phyloP scores from a whole-genome alignment of 805 yeast species.

The Candida railenensis region DNA sequence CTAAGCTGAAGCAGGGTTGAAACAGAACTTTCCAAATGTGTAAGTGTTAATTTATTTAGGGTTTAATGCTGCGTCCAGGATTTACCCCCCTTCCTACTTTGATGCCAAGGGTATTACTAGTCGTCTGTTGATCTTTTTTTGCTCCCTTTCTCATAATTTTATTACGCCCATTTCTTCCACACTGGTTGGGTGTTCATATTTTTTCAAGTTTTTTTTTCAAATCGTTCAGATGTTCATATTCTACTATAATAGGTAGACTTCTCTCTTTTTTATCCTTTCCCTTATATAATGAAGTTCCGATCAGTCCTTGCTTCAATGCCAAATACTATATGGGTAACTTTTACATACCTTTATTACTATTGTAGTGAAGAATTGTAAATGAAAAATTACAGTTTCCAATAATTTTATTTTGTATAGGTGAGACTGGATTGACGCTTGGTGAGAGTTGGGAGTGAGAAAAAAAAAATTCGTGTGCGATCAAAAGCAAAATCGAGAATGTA shows the following conservation, averaged over 20 bases:
- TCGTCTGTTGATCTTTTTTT: too few species aligned
- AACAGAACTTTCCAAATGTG: too few species aligned
- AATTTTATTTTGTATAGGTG: slow-evolving; percentile 6
- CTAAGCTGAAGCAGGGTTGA: neutral
- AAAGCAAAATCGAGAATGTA: neutral
- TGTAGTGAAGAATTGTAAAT: slow-evolving; percentile 5
- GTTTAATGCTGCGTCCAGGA: too few species aligned
- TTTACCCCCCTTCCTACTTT: too few species aligned
- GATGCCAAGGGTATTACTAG: too few species aligned
- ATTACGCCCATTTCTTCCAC: neutral
- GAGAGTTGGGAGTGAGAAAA: slow-evolving; percentile 1
- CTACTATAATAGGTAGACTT: neutral
- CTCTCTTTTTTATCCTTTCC: neutral
- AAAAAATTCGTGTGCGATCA: slow-evolving; percentile 6
- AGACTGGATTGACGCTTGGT: neutral
- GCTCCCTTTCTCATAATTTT: too few species aligned
- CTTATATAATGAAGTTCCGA: neutral
- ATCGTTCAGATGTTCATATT: too few species aligned
- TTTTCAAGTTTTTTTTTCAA: too few species aligned
- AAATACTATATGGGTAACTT: neutral
- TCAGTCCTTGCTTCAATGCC: neutral
- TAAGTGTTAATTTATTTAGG: too few species aligned
- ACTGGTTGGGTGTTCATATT: neutral
- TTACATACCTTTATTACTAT: slow-evolving; percentile 7
- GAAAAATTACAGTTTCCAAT: slow-evolving; percentile 3